Evolutionary conservation across 768 basidiomycete genomes (phyloP).

Genomic region (Tulasnella sp.): DNA sequence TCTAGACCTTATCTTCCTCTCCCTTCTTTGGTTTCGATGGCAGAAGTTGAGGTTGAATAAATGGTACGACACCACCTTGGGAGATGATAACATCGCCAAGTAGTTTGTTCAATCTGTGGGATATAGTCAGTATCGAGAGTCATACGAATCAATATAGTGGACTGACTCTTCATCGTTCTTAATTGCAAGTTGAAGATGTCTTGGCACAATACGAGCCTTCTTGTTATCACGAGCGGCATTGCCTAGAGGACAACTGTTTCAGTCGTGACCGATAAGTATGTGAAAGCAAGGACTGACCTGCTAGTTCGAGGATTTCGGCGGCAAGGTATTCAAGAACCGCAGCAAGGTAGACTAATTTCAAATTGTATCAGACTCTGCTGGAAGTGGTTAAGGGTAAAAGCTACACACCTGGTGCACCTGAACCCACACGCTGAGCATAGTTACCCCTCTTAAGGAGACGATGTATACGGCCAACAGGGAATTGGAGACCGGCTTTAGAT

Average conservation of each 20-base stretch:
- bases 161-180: conserved; percentile 63
- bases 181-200: conserved; percentile 63
- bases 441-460: conserved; percentile 61
- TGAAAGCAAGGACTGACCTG: conserved; percentile 31
- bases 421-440: conserved; percentile 57
- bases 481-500: conserved; percentile 32
- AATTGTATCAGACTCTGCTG: background rate
- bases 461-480: conserved; percentile 65
- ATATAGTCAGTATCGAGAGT: conserved; percentile 9
- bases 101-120: conserved; percentile 40
- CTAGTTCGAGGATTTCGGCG: conserved; percentile 77
- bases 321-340: conserved; percentile 79
- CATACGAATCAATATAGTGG: background rate
- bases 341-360: conserved; percentile 54
- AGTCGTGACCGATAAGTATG: background rate
- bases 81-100: conserved; percentile 54
- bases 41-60: conserved; percentile 39
- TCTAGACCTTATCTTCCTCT: conserved; percentile 10
- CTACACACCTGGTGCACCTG: conserved; percentile 47
- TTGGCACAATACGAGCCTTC: conserved; percentile 70
- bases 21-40: conserved; percentile 18
- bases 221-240: conserved; percentile 68
- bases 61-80: conserved; percentile 62
- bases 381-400: background rate
- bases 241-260: background rate